Base-by-base conservation (phyloP, 1,284 basidiomycete species). In the Agaricales sp. region DNA sequence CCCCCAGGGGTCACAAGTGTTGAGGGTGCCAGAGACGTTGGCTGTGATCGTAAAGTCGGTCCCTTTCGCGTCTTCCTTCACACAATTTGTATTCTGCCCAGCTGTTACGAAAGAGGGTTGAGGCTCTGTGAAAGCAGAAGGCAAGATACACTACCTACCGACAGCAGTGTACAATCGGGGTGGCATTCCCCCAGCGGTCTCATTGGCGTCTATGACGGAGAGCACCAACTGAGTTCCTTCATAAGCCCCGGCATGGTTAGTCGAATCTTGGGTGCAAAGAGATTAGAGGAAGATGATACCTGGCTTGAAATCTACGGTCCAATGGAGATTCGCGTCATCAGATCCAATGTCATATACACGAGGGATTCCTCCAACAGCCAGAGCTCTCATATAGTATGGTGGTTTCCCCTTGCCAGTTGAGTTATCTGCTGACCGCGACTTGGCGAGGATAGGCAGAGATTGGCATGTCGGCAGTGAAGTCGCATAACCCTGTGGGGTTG, bases 341-440 rank as follows among this genome's bases (percentile, higher is more conserved):
- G 56, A 58, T 16, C 74, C 75, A 30, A 76, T 61, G 13, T 61
- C 51, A 1, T 62, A 60, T 8, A 67, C 69, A 11, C 64, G 67
- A 0, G 74, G 68, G 2, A 67, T 63, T 3, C 71, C 70, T 3
- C 63, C 63, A 4, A 63, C 49, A 26, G 68, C 67, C 49, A 71
- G 69, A 0, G 73, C 69, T 24, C 73, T 63, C 68, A 78, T 69
- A 56, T 71, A 76, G 54, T 70, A 79, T 1, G 74, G 75, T 2
- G 73, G 65, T 1, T 62, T 57, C 0, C 67, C 71, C 30, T 60
- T 63, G 46, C 45, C 63, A 58, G 58, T 52, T 50, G 30, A 8
- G 30, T 35, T n/a, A n/a, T 11, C 8, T 35, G 30, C 11, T 35
- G 30, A 11, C 11, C n/a, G n/a, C n/a, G 30, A 35, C 30, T 35